A percentile compares a stretch with the other conserved stretches of the same genome.
Evolutionary conservation across 169 alveolate species (phyloP).

Genomic region (Plasmodium ovale): DNA sequence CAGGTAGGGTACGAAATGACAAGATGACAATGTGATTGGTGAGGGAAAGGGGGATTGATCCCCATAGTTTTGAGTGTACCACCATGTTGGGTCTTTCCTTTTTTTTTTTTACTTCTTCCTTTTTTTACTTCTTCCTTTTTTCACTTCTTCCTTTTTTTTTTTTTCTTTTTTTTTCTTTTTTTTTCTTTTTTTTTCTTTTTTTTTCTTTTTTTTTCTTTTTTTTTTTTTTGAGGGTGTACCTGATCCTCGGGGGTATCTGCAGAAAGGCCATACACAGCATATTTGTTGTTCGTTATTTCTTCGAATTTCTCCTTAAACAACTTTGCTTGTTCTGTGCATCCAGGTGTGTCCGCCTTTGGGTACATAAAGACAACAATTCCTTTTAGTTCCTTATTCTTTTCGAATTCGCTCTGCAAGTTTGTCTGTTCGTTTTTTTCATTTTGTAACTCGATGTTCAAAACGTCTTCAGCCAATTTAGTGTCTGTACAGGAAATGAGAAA

Average conservation of each 20-base stretch:
- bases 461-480: conserved; percentile 65
- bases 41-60: no score
- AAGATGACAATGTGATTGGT: no score
- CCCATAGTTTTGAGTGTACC: no score
- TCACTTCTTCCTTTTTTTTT: background rate
- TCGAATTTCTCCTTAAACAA: conserved; percentile 63
- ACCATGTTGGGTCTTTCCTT: no score
- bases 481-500: no score
- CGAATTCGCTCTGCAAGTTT: conserved; percentile 60
- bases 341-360: conserved; percentile 85
- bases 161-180: background rate
- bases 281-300: conserved; percentile 51
- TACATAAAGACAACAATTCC: conserved; percentile 83
- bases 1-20: no score
- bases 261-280: conserved; percentile 81
- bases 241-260: conserved; percentile 77
- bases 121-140: background rate
- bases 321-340: conserved; percentile 85
- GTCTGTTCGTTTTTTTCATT: conserved; percentile 77
- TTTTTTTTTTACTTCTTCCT: no score
- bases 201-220: background rate
- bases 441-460: conserved; percentile 68
- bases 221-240: background rate
- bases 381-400: conserved; percentile 75
- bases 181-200: no score